Base-by-base conservation (phyloP, 2,329 filamentous ascomycete genomes). In the Exophiala dermatitidis region DNA sequence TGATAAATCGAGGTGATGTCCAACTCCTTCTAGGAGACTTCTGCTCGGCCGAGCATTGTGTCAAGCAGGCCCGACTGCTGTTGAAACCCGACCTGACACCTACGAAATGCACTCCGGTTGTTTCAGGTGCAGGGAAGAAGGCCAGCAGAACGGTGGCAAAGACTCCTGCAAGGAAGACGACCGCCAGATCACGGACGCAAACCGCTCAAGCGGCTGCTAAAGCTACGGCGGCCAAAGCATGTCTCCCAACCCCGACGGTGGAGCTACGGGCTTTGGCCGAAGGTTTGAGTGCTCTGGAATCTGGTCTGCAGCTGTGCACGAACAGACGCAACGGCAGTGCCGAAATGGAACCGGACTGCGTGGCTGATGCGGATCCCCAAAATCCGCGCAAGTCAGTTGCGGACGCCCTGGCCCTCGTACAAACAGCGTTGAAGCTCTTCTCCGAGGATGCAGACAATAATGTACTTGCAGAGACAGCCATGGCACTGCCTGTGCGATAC, bases 381-480 rank as follows among this genome's bases (percentile, higher is more conserved):
- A 86, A 84, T 57, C 76, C 86, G 63, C 81, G 85, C 44, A 78
- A 85, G 63, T 48, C 50, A 32, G 63, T 72, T 12, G 66, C 65
- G 1, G 65, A 72, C 48, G 69, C 69, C n/a, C 67, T 73, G 46
- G 64, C 66, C 10, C 62, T 69, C 44, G 87, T 95, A 74, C 79
- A 83, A 8, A 78, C 80, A 3, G 88, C 56, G 2, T 34, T 56
- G 28, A 50, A 46, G 12, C 36, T 49, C 5, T 57, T 61, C 29
- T 52, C 59, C 10, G 48, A 61, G 41, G 61, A 95, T 68, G 84
- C 90, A 2, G 85, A 93, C 2, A 94, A 91, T 68, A 94, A 88
- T 12, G 86, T 91, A 6, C 79, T 97, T 10, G 88, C 91, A 43
- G 93, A 98, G 64, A 96, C 93, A 0, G 95, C 90, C 0, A 83